phyloP scores from a whole-genome alignment of 2,329 filamentous ascomycete genomes.

The Sclerotinia sclerotiorum region DNA sequence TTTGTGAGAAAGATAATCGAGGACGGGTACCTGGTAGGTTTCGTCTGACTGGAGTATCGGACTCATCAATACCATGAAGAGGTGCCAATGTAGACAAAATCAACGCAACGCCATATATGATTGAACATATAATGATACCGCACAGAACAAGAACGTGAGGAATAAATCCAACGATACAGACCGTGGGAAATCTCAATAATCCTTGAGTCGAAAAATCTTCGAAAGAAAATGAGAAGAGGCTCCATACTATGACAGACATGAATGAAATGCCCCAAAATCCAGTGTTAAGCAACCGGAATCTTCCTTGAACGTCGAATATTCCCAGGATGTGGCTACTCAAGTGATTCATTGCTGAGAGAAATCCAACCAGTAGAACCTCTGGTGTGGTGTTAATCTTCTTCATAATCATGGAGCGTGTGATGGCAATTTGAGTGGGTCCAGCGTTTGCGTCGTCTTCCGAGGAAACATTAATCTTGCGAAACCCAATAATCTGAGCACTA shows the following conservation, averaged over 20 bases:
- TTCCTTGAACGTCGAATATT: conserved; percentile 75
- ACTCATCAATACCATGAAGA: conserved; percentile 31
- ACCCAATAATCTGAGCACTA: conserved; percentile 65
- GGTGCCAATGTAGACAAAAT: conserved; percentile 68
- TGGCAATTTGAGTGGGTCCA: conserved; percentile 47
- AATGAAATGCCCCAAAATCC: conserved; percentile 88
- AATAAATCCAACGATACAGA: conserved; percentile 92
- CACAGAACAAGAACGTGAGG: conserved; percentile 84
- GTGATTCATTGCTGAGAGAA: conserved; percentile 88
- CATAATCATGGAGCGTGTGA: conserved; percentile 67
- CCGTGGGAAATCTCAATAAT: conserved; percentile 83
- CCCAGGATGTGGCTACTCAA: conserved; percentile 81
- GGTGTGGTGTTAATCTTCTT: conserved; percentile 83
- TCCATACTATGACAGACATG: conserved; percentile 81
- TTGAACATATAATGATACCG: conserved; percentile 73
- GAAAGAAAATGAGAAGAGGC: conserved; percentile 61
- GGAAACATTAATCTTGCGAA: conserved; percentile 30
- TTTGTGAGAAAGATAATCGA: conserved; percentile 53
- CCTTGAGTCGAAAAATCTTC: conserved; percentile 62
- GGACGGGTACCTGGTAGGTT: conserved; percentile 18
- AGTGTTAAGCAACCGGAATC: conserved; percentile 80
- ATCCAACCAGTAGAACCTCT: conserved; percentile 80
- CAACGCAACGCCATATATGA: conserved; percentile 77
- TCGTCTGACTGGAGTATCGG: conserved; percentile 42
- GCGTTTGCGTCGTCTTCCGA: conserved; percentile 27